phyloP scores from a whole-genome alignment of 371 early-diverging fungal genomes.

The Nematocida homosporus region DNA sequence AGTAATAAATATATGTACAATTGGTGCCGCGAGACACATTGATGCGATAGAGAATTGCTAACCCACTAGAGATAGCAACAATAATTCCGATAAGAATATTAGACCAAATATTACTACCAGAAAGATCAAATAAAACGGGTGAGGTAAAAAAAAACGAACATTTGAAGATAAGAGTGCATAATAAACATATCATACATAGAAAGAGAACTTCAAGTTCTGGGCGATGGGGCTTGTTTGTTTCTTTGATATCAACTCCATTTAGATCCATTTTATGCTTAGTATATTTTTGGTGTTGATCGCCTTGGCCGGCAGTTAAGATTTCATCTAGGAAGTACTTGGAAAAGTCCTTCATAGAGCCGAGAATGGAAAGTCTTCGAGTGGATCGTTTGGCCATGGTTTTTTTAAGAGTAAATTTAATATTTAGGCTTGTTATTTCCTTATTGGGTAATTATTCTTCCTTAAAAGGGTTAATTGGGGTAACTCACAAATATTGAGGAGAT shows the following conservation, averaged over 20 bases:
- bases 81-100: neutral
- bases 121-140: slow-evolving; percentile 13
- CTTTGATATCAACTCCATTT: slow-evolving; percentile 19
- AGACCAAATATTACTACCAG: slow-evolving; percentile 2
- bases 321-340: neutral
- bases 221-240: slow-evolving; percentile 13
- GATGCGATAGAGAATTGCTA: neutral
- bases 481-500: too few relatives aligned
- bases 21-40: too few relatives aligned
- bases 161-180: slow-evolving; percentile 32
- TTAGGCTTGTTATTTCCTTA: neutral
- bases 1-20: too few relatives aligned
- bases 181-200: slow-evolving; percentile 21
- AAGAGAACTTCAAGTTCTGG: slow-evolving; percentile 28
- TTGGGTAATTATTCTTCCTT: neutral
- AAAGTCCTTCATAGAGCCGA: slow-evolving; percentile 25
- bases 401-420: neutral
- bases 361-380: slow-evolving; percentile 18
- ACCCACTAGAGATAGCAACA: neutral
- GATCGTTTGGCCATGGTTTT: neutral
- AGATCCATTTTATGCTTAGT: neutral
- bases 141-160: slow-evolving; percentile 9
- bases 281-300: slow-evolving; percentile 5
- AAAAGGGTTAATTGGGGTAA: neutral
- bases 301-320: slow-evolving; percentile 27